Base-by-base conservation (phyloP, 208 protist genomes). In the Acanthamoeba healyi region DNA sequence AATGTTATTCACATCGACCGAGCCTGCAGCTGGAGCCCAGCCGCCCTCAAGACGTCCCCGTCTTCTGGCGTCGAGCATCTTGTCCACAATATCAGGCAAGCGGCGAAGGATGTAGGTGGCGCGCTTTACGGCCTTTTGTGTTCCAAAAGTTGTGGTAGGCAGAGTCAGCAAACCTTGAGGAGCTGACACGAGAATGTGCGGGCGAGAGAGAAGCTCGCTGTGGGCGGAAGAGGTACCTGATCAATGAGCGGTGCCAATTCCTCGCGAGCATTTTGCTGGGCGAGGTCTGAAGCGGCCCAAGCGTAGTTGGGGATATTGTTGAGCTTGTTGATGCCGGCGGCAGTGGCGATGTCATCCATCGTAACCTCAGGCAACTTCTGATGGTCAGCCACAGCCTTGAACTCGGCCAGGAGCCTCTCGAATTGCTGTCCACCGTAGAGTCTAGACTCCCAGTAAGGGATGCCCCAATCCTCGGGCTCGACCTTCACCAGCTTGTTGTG, bases 391-490 rank as follows among this genome's bases (percentile, higher is more conserved):
- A 97, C 94, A 12, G 88, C 93, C 49, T 96, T 96, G 87, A 97
- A 97, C n/a, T 97, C 95, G 2, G 82, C 29, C 65, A 97, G 58
- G 15, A 97, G 38, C 32, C 96, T 24, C 29, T 97, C 94, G 65
- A 97, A 97, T 90, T 97, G 96, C 87, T 97, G 96, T 24, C 96
- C 96, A 61, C 96, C 96, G 79, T 97, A 97, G 24, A 97, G 74
- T 34, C 92, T 91, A n/a, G 34, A 88, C 40, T 96, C 84, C 87
- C 87, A 97, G 74, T 97, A 96, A 26, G 96, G 89, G 19, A 97
- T 94, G 46, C 63, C 79, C 95, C 92, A 96, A 19, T 92, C 58
- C n/a, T 96, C 92, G 17, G 95, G 67, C 10, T 96, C 91, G 51
- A 97, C 70, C 40, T 90, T 81, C 56, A 97, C 96, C 10, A 84